Conservation (phyloP, 2,329 filamentous ascomycete species). For the Epichloe typhina region DNA sequence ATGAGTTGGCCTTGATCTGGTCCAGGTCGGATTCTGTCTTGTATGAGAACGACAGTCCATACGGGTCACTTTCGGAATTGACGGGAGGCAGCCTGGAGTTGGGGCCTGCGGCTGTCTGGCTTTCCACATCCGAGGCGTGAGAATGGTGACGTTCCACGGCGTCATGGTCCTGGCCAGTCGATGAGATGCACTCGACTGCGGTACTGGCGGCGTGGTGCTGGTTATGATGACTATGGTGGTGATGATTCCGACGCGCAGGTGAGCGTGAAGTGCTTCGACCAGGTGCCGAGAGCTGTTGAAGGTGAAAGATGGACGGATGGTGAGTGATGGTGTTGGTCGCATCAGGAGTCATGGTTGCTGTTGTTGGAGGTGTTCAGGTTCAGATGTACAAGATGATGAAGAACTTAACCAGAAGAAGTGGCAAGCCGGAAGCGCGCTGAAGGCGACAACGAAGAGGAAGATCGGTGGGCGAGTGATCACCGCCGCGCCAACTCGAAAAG, state of each 20-base stretch:
- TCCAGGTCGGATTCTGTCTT: conserved; percentile 69
- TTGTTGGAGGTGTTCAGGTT: not conserved
- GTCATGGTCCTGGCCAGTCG: conserved; percentile 20
- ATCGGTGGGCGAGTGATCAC: not conserved
- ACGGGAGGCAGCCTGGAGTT: conserved; percentile 41
- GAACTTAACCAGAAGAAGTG: not conserved
- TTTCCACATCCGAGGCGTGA: conserved; percentile 33
- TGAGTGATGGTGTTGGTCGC: conserved; percentile 27
- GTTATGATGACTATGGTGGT: conserved; percentile 1
- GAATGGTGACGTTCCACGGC: conserved; percentile 29
- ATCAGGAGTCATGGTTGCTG: conserved; percentile 26
- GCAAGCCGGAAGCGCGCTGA: not conserved
- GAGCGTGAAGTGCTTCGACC: conserved; percentile 17
- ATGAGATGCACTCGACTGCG: conserved; percentile 27
- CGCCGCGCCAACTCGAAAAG: not conserved
- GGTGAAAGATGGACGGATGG: conserved; percentile 31
- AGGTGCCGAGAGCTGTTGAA: conserved; percentile 20
- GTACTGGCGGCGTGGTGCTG: conserved; percentile 29
- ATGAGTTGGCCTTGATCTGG: conserved; percentile 67
- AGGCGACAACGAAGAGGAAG: not conserved
- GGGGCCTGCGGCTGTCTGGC: conserved; percentile 24
- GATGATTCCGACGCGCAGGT: conserved; percentile 9
- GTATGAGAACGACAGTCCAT: conserved; percentile 60
- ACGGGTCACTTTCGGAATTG: conserved; percentile 61
- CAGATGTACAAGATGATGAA: not conserved